Percentiles rank a stretch among this genome's conserved stretches.
These are phyloP conservation scores for Suillus americanus DNA, from an alignment of 768 basidiomycete genomes.

Conservation along the genomic window DNA sequence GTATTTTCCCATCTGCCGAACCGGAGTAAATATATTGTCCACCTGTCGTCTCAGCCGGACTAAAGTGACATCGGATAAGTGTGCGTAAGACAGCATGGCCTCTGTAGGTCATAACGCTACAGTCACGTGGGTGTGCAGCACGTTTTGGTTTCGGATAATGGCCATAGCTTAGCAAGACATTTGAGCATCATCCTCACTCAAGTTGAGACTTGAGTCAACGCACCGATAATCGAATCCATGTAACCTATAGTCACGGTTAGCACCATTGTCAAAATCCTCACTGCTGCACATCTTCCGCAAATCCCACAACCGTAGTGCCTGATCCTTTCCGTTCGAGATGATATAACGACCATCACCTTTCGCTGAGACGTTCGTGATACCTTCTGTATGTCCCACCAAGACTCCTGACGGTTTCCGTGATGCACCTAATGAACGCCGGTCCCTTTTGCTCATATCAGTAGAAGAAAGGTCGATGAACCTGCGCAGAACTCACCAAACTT, in stretches of 20 bases:
- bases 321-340: conserved; percentile 96
- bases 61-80: conserved; percentile 95
- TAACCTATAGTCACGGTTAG: conserved; percentile 52
- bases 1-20: conserved; percentile 80
- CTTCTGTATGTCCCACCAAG: conserved; percentile 93
- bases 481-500: conserved; percentile 76
- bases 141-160: conserved; percentile 63
- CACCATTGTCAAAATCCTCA: conserved; percentile 60
- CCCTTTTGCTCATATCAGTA: conserved; percentile 36
- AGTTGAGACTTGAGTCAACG: conserved; percentile 16
- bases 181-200: conserved; percentile 12
- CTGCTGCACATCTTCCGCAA: conserved; percentile 87
- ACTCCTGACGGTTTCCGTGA: conserved; percentile 84
- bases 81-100: conserved; percentile 91
- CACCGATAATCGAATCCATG: conserved; percentile 81
- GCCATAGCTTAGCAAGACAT: conserved; percentile 46
- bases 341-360: conserved; percentile 97
- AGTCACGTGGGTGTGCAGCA: conserved; percentile 79
- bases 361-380: conserved; percentile 91
- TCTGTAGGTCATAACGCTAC: conserved; percentile 93
- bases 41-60: conserved; percentile 89
- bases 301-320: conserved; percentile 90
- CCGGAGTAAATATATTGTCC: conserved; percentile 94
- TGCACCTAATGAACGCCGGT: conserved; percentile 47
- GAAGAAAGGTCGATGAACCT: not conserved